Evolutionary conservation across 441 rosid species (phyloP).

Genomic region (Iberis amara): DNA sequence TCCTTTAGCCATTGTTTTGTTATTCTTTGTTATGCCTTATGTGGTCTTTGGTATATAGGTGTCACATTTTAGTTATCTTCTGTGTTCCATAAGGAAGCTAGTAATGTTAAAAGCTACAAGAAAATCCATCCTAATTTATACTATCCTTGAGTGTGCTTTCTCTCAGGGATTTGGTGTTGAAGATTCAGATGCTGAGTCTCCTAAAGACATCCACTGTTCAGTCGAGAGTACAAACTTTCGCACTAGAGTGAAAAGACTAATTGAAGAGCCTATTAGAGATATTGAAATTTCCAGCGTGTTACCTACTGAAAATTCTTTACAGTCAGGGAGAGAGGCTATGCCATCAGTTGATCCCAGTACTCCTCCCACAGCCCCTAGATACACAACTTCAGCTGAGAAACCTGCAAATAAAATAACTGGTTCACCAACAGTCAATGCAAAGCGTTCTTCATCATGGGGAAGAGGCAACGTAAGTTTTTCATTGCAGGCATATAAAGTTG

Average conservation of each 20-base stretch:
- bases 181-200: slow-evolving; percentile 71
- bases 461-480: slow-evolving; percentile 62
- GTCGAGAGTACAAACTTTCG: slow-evolving; percentile 46
- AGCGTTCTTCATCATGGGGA: slow-evolving; percentile 81
- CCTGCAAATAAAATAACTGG: slow-evolving; percentile 49
- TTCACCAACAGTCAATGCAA: slow-evolving; percentile 43
- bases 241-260: slow-evolving; percentile 45
- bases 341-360: slow-evolving; percentile 64
- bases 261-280: slow-evolving; percentile 41
- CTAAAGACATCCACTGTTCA: slow-evolving; percentile 49
- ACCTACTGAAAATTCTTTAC: slow-evolving; percentile 52
- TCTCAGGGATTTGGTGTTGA: slow-evolving; percentile 77
- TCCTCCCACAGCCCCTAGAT: slow-evolving; percentile 45
- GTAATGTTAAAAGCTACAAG: neutral
- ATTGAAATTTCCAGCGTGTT: slow-evolving; percentile 44
- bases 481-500: slow-evolving; percentile 9
- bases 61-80: slow-evolving; percentile 5
- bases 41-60: slow-evolving; percentile 7
- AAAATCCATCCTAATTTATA: neutral
- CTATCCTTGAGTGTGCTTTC: slow-evolving; percentile 5
- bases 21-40: neutral
- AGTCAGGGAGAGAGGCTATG: slow-evolving; percentile 68
- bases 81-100: slow-evolving; percentile 13
- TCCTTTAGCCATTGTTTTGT: slow-evolving; percentile 14
- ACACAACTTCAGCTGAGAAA: slow-evolving; percentile 60